Evolutionary conservation across 2,329 filamentous ascomycete genomes (phyloP), one percentile per base, ranked within the genome.

Genomic region (Talaromyces verruculosus): DNA sequence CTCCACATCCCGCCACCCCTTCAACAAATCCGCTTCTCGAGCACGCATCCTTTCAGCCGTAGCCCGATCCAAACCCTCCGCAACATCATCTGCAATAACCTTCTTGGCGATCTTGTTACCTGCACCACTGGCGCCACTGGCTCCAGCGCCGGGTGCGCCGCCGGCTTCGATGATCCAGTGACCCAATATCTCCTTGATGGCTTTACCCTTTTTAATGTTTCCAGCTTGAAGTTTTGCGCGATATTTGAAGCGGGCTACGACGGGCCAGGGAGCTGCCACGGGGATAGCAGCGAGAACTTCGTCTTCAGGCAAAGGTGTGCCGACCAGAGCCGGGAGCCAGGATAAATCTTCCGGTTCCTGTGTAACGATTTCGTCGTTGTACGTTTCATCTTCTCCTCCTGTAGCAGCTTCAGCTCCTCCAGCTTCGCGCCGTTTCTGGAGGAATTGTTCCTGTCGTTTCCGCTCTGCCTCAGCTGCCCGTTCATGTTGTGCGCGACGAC

Each of bases 211-310:
- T 84, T 98, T 99, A 69, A 89, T 85, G 0, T 88, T 80, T 0
- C 95, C 95, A 0, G 95, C 95, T 79, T 98, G 95, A 72, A 99
- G 78, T 82, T 99, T 99, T 63, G 89, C 91, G 78, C 96, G 96
- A 83, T 97, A 98, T 79, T 97, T 97, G 79, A 90, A 91, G 65
- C 86, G 87, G 2, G 79, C 79, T 64, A 89, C 76, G 0, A 87
- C 84, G n/a, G 82, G 80, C 87, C 87, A 89, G 1, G 87, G 87
- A 10, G 87, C 87, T 64, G 86, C 88, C 6, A 89, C 81, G 1
- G 87, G 85, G 59, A 89, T 83, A 0, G 85, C 87, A 53, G 85
- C 84, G 7, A 83, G 70, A 15, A 82, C 89, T 75, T 96, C 92
- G 75, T 99, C 95, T 13, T 92, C 93, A 0, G 88, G 84, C 1